A percentile compares a stretch with the other conserved stretches of the same genome.
These are phyloP conservation scores for Coemansia guatemalensis DNA, from an alignment of 192 early-diverging fungal genomes.

Conservation along the genomic window DNA sequence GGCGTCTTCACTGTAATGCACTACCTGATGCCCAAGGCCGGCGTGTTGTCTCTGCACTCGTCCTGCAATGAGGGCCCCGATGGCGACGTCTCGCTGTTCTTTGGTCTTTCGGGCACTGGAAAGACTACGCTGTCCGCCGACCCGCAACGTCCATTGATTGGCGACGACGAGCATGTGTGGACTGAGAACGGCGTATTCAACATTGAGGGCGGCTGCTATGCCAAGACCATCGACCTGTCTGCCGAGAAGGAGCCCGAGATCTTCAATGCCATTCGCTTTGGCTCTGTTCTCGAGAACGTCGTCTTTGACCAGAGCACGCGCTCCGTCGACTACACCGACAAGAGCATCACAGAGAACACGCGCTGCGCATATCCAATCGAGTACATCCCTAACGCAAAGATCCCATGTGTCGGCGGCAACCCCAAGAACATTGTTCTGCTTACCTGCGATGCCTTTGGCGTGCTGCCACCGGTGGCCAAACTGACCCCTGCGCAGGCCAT, in stretches of 20 bases:
- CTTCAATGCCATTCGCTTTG: constrained; percentile 93
- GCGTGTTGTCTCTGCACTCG: constrained; percentile 61
- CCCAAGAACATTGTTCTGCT: constrained; percentile 95
- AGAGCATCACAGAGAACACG: constrained; percentile 90
- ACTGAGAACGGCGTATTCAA: constrained; percentile 97
- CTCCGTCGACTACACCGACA: constrained; percentile 80
- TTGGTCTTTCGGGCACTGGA: constrained; percentile 96
- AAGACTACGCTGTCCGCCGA: constrained; percentile 98
- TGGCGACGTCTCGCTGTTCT: constrained; percentile 96
- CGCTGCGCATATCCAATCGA: constrained; percentile 96
- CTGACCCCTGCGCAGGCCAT: constrained; percentile 85
- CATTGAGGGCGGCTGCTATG: constrained; percentile 99
- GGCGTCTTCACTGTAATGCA: constrained; percentile 99
- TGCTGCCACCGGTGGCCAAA: constrained; percentile 89
- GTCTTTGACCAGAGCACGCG: constrained; percentile 74
- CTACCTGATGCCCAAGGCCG: constrained; percentile 94
- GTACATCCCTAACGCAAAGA: constrained; percentile 89
- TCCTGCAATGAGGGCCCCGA: constrained; percentile 89
- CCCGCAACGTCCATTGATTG: constrained; percentile 88
- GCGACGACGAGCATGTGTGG: constrained; percentile 99
- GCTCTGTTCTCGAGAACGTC: constrained; percentile 93
- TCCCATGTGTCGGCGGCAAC: constrained; percentile 88
- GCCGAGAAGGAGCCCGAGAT: constrained; percentile 99
- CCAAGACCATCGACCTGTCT: constrained; percentile 94
- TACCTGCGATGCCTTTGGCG: constrained; percentile 97